Evolutionary conservation across 768 basidiomycete genomes (phyloP), one percentile per base, ranked within the genome.

Genomic region (Xerocomus potaroensis): DNA sequence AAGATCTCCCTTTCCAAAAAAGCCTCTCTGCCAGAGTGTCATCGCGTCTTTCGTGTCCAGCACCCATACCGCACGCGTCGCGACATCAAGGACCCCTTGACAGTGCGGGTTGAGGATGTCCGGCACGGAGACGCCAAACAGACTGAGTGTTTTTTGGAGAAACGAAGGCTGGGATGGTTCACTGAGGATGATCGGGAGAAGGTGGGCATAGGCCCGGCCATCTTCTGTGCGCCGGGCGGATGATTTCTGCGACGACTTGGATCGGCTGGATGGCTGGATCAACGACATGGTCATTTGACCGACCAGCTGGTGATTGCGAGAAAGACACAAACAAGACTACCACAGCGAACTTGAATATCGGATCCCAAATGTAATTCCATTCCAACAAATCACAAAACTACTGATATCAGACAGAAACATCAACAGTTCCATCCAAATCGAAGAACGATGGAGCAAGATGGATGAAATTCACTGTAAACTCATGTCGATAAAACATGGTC

Each of bases 1-100:
- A 43, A 99, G 72, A 61, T 88, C 87, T 1, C 96, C 96, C 66
- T 99, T 99, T 19, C 96, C 96, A 64, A 98, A 99, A 70, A 98
- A 97, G 0, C 96, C 96, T 49, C 87, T 70, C 37, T 79, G 72
- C 89, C 96, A 99, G 30, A 98, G 74, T 5, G 84, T 68, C 53
- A 73, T 73, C 35, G 81, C 80, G 61, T 92, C 81, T 19, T 67
- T 73, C 22, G 71, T 65, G 47, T 83, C 75, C 0, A 77, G 70
- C 3, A 98, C 75, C 92, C 92, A 96, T 8, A 97, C 87, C 0
- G 89, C 90, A n/a, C 82, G 81, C 14, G 93, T 92, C 2, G 76
- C 59, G 6, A 77, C 67, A 61, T 98, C 95, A 52, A 88, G 85
- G 8, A 81, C 62, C 8, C 90, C 93, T 53, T 81, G 77, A 57